These are phyloP conservation scores for Epithemia pelagica DNA, from an alignment of 108 stramenopile species.

Conservation along the genomic window DNA sequence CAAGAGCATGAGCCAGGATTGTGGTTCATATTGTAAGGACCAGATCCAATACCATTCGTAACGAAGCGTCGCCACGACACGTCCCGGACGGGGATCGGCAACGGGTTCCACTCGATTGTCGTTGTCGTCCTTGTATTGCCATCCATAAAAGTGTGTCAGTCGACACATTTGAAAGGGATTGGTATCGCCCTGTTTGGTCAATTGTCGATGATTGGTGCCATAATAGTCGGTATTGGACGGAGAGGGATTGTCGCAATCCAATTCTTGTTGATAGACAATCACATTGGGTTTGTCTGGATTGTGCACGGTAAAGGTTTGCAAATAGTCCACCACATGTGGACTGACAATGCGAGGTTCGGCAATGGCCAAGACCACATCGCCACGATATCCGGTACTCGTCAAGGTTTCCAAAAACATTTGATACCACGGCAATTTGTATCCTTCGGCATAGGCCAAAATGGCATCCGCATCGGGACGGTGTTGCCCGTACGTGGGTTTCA, in stretches of 20 bases:
- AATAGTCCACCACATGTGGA: slow-evolving; percentile 56
- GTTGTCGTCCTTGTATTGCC: slow-evolving; percentile 18
- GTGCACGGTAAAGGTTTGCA: slow-evolving; percentile 22
- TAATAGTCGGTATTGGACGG: neutral
- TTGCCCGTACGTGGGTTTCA: slow-evolving; percentile 38
- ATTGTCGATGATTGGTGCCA: slow-evolving; percentile 21
- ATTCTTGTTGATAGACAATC: slow-evolving; percentile 50
- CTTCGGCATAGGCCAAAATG: slow-evolving; percentile 62
- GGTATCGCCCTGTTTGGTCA: slow-evolving; percentile 24
- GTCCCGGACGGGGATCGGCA: slow-evolving; percentile 57
- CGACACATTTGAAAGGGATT: slow-evolving; percentile 54
- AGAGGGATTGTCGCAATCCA: slow-evolving; percentile 44
- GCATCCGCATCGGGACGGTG: slow-evolving; percentile 49
- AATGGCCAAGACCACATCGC: slow-evolving; percentile 73
- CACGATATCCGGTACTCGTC: slow-evolving; percentile 43
- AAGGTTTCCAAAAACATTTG: slow-evolving; percentile 68
- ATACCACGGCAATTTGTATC: slow-evolving; percentile 61
- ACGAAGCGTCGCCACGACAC: slow-evolving; percentile 73
- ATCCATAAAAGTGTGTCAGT: slow-evolving; percentile 46
- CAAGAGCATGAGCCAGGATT: slow-evolving; percentile 71
- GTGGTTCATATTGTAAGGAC: slow-evolving; percentile 52
- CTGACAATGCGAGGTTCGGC: slow-evolving; percentile 33
- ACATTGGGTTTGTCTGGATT: slow-evolving; percentile 34
- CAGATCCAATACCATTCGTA: slow-evolving; percentile 90
- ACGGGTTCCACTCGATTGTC: slow-evolving; percentile 21